Base-by-base conservation (phyloP, 2,329 filamentous ascomycete genomes). In the Aspergillus fijiensis region DNA sequence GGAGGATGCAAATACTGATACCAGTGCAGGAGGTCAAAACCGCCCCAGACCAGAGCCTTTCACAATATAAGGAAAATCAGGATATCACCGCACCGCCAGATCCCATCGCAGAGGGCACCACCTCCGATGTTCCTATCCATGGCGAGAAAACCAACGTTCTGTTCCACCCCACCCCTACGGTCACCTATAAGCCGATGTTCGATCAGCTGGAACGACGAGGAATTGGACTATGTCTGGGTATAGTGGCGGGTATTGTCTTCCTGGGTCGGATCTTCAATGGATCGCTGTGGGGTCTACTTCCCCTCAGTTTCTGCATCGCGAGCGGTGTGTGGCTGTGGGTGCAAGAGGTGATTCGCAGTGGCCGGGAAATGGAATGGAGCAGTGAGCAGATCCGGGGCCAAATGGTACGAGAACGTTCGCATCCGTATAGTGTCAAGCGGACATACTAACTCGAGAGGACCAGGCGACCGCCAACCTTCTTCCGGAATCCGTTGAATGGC, bases 101-200 rank as follows among this genome's bases (percentile, higher is more conserved):
- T 66, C 94, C 94, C 0, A 82, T 96, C 21, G 87, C 88, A 16
- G 84, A 88, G 59, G 91, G 92, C 25, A 87, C 89, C 35, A 98
- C 94, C 0, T 93, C 91, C 27, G 95, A 98, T 76, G 92, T 98
- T 1, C 95, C 95, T 3, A 96, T 98, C 60, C 90, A 93, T 71
- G 94, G 93, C 69, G 94, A 98, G 73, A 97, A 95, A 83, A 98
- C 95, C 3, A 97, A 96, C 63, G 88, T 98, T 19, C 84, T 97
- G 31, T 98, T 98, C 76, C 94, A 97, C 75, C 94, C 95, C 16
- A 98, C 94, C 0, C 94, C 94, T 0, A 90, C 89, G 0, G 85
- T 96, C 66, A 92, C 89, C 79, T 96, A 92, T 72, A 91, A 96
- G 75, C 92, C 93, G 4, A 96, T 92, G 84, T 97, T 90, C 73